Conservation (phyloP, 345 rosid species). For the Boechera stricta region DNA sequence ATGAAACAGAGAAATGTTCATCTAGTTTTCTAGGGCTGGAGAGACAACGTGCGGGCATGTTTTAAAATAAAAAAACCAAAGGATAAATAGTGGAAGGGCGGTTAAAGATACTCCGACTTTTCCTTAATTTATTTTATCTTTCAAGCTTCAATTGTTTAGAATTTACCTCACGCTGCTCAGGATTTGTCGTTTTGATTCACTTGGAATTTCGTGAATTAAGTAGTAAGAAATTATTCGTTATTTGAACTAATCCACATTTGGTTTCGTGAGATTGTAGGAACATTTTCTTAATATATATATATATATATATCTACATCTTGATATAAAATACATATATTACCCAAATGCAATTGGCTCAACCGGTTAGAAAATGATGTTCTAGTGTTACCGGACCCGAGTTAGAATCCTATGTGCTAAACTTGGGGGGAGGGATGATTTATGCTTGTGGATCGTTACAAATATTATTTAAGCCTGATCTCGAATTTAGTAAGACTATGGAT, state of each 20-base stretch:
- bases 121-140: slow-evolving; percentile 18
- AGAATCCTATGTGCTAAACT: neutral
- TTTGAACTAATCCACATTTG: neutral
- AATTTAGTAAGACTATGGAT: neutral
- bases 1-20: slow-evolving; percentile 35
- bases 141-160: neutral
- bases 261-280: neutral
- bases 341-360: neutral
- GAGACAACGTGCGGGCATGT: slow-evolving; percentile 48
- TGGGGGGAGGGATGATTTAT: neutral
- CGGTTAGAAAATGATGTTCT: neutral
- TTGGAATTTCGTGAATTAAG: neutral
- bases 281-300: neutral
- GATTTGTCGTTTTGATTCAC: slow-evolving; percentile 6
- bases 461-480: neutral
- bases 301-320: neutral
- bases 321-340: neutral
- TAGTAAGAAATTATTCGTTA: neutral
- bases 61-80: neutral
- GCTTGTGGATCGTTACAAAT: neutral
- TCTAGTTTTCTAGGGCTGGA: slow-evolving; percentile 39
- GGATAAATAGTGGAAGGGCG: slow-evolving; percentile 23
- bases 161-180: slow-evolving; percentile 9
- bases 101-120: slow-evolving; percentile 21
- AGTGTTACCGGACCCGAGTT: neutral